Conservation (phyloP, 164 flowering plant species). For the Vitis vinifera region DNA sequence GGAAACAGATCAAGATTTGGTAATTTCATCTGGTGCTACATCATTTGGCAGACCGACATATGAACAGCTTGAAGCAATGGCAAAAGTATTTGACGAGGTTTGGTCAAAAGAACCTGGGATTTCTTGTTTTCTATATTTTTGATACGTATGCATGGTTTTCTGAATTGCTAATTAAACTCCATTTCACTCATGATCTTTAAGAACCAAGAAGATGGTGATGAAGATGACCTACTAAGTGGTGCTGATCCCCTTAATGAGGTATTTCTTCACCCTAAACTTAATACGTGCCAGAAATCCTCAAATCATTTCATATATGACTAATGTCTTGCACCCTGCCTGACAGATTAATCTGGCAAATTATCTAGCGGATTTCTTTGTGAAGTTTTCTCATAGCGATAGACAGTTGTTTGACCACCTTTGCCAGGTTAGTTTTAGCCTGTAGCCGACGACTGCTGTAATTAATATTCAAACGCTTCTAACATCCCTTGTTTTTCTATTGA, state of each 20-base stretch:
- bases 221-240: constrained; percentile 52
- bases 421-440: constrained; percentile 47
- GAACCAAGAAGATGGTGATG: constrained; percentile 67
- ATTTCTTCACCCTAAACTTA: not conserved
- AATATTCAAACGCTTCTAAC: not conserved
- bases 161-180: constrained; percentile 5
- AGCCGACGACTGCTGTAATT: too few species aligned
- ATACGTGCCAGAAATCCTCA: not conserved
- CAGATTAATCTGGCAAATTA: constrained; percentile 77
- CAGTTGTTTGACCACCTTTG: constrained; percentile 60
- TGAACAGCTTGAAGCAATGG: constrained; percentile 76
- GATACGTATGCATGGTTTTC: too few species aligned
- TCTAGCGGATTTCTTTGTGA: constrained; percentile 57
- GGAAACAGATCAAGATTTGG: constrained; percentile 30
- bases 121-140: not conserved
- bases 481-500: constrained; percentile 1
- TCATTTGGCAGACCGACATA: constrained; percentile 43
- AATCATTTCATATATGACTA: not conserved
- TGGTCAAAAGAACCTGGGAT: not conserved
- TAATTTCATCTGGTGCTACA: constrained; percentile 35
- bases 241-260: constrained; percentile 89
- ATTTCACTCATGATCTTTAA: constrained; percentile 14
- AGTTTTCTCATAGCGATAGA: constrained; percentile 49
- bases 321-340: constrained; percentile 5
- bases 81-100: constrained; percentile 72